A percentile compares a stretch with the other conserved stretches of the same genome.
phyloP scores from a whole-genome alignment of 1,139 yeast species.

The Trichomonascaceae sp. region DNA sequence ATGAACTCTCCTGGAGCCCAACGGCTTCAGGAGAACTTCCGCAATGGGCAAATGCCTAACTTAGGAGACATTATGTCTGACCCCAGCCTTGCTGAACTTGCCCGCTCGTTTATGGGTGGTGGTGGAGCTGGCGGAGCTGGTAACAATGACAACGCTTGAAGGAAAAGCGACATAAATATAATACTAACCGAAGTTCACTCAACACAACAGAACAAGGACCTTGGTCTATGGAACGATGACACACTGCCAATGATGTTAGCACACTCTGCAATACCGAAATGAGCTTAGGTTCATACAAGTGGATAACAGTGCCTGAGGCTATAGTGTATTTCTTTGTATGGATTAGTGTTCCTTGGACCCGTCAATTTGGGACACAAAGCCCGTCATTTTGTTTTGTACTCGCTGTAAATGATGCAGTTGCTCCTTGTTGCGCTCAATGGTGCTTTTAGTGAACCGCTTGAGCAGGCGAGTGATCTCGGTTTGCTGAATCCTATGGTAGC shows the following conservation, averaged over 20 bases:
- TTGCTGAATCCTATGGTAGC: slow-evolving; percentile 24
- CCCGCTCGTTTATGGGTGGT: slow-evolving; percentile 23
- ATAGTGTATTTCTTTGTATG: not conserved
- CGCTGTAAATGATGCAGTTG: slow-evolving; percentile 27
- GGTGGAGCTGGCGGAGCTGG: slow-evolving; percentile 6
- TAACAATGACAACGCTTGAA: slow-evolving; percentile 1
- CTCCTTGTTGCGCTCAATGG: slow-evolving; percentile 21
- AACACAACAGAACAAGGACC: slow-evolving; percentile 1
- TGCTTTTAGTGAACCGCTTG: slow-evolving; percentile 16
- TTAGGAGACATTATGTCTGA: slow-evolving; percentile 64
- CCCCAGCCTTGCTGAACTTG: slow-evolving; percentile 63
- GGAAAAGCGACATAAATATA: not conserved
- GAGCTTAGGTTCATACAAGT: not conserved
- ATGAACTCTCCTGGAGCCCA: slow-evolving; percentile 54
- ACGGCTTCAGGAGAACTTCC: slow-evolving; percentile 12
- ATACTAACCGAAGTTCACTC: not conserved
- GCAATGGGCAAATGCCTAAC: slow-evolving; percentile 35
- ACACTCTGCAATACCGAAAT: too few relatives aligned
- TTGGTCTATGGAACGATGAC: too few relatives aligned
- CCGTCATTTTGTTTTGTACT: not conserved
- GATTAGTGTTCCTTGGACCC: not conserved
- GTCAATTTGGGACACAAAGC: too few relatives aligned
- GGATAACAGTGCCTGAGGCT: not conserved
- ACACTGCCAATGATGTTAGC: too few relatives aligned
- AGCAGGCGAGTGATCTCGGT: slow-evolving; percentile 21